Conservation (phyloP, 1,284 basidiomycete genomes). For the Heterobasidion occidentale region DNA sequence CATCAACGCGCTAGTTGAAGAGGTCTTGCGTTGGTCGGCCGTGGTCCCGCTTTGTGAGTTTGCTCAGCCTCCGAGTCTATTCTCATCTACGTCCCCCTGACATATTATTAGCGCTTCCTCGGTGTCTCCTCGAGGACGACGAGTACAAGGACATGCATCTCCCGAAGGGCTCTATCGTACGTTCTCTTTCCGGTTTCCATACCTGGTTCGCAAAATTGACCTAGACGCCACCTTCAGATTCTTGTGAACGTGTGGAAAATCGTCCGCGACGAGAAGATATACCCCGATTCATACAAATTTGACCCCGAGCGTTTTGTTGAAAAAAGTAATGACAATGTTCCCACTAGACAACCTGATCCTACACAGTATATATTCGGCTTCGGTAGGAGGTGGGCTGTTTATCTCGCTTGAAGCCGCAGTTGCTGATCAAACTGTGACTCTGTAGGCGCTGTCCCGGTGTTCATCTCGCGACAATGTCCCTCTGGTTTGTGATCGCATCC, state of each 20-base stretch:
- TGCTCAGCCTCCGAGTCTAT: constrained; percentile 6
- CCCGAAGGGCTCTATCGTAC: neutral
- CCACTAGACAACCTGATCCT: neutral
- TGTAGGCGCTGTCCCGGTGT: constrained; percentile 41
- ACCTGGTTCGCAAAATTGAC: constrained; percentile 8
- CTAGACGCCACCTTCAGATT: constrained; percentile 10
- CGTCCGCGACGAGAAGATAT: constrained; percentile 33
- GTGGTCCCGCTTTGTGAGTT: constrained; percentile 25
- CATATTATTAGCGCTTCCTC: constrained; percentile 2
- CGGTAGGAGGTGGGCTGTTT: constrained; percentile 18
- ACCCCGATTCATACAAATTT: constrained; percentile 37
- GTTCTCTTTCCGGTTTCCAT: constrained; percentile 8
- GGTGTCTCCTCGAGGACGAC: neutral
- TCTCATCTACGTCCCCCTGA: constrained; percentile 16
- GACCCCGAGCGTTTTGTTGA: constrained; percentile 40
- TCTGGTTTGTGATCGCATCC: constrained; percentile 41
- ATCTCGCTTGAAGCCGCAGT: neutral
- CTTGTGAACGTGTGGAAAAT: constrained; percentile 38
- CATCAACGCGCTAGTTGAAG: constrained; percentile 1
- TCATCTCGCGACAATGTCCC: constrained; percentile 43
- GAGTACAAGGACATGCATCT: neutral
- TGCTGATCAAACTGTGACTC: neutral
- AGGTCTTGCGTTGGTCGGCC: constrained; percentile 1
- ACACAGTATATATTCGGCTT: constrained; percentile 46
- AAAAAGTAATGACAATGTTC: constrained; percentile 6